These are phyloP conservation scores for Helicocarpus griseus DNA, from an alignment of 2,329 filamentous ascomycete genomes.

Conservation along the genomic window DNA sequence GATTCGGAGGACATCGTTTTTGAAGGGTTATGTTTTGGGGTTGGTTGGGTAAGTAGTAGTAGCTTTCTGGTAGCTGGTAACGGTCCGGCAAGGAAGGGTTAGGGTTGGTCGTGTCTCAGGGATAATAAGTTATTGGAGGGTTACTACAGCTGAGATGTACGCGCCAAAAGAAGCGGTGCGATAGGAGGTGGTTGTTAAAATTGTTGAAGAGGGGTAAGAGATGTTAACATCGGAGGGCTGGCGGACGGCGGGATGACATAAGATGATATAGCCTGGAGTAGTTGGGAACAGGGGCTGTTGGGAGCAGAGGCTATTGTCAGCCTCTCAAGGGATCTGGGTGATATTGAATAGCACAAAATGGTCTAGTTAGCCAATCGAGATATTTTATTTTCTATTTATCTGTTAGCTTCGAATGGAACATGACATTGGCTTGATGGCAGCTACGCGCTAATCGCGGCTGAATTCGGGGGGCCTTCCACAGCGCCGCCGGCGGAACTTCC, in stretches of 20 bases:
- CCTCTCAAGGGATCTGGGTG: too few species aligned
- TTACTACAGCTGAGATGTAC: not conserved
- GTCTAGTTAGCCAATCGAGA: not conserved
- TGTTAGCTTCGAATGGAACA: too few species aligned
- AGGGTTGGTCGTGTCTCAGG: too few species aligned
- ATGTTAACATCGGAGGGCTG: not conserved
- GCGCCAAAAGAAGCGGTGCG: too few species aligned
- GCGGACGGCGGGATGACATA: not conserved
- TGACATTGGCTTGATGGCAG: too few species aligned
- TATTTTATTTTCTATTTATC: not conserved
- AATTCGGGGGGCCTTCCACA: not conserved
- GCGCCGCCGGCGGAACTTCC: not conserved
- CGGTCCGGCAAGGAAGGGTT: not conserved
- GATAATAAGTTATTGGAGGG: not conserved
- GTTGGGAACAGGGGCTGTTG: too few species aligned
- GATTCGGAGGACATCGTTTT: conserved; percentile 40
- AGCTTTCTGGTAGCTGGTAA: not conserved
- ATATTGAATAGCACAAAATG: too few species aligned
- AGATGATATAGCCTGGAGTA: not conserved
- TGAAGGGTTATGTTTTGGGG: not conserved
- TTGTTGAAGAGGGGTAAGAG: not conserved
- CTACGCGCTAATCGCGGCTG: not conserved
- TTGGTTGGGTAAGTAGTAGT: too few species aligned
- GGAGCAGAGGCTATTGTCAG: too few species aligned
- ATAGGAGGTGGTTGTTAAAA: not conserved